Base-by-base conservation (phyloP, 768 basidiomycete genomes). In the Macrolepiota dolichaula region DNA sequence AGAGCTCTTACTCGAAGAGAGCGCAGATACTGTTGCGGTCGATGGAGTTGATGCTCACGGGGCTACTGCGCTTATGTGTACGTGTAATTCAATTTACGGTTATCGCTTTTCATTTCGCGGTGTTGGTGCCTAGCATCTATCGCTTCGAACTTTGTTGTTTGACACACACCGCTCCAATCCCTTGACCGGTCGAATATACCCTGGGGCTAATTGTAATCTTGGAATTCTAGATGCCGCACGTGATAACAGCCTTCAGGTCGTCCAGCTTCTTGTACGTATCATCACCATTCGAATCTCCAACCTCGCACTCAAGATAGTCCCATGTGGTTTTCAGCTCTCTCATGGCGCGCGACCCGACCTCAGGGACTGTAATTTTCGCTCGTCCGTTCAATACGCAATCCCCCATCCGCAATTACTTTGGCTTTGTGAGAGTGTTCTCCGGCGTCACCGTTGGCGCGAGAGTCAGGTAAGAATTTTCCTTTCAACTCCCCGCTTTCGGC, bases 21-120 rank as follows among this genome's bases (percentile, higher is more conserved):
- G 86, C 65, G 72, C 76, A 2, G 86, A 85, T 46, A 70, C 81
- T 24, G 83, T 92, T 24, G 81, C 86, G 6, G 89, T 91, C 3
- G 87, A 92, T 64, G 88, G 85, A 35, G 82, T 85, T 77, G 91
- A 93, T 67, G 74, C 81, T 24, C 84, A 88, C 67, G 88, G 89
- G 6, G 90, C 88, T 24, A 93, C 91, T 27, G 85, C 91, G 5
- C 77, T 93, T 62, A 93, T 93, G 91, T 93, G 91, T 93, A 78
- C 75, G 87, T 77, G 29, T 56, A 63, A 40, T 19, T 22, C 54
- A 49, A 38, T 49, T 57, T 63, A 44, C 40, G 65, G 62, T 51
- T 62, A 54, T 57, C 17, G 51, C 57, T 57, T 38, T 42, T 36
- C 27, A 58, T 25, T 25, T 38, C 11, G 57, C 35, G 46, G 37